A percentile compares a stretch with the other conserved stretches of the same genome.
Evolutionary conservation across 192 early-diverging fungal genomes (phyloP).

Genomic region (Diversispora eburnea): DNA sequence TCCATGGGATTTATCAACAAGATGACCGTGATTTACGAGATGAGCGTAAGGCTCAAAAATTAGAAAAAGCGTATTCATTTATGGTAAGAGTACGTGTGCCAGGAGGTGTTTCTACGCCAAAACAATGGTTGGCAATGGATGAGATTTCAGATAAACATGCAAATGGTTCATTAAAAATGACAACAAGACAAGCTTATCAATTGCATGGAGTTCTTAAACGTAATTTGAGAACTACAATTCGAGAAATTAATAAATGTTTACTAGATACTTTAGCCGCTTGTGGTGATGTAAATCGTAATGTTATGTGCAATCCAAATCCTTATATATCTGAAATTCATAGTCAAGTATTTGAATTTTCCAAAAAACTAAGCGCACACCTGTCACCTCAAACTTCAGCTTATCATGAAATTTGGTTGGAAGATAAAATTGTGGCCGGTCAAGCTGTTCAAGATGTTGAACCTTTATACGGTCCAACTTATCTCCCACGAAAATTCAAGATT

Average conservation of each 20-base stretch:
- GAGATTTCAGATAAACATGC: slow-evolving; percentile 79
- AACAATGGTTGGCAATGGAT: slow-evolving; percentile 94
- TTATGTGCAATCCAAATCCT: slow-evolving; percentile 90
- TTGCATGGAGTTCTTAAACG: slow-evolving; percentile 94
- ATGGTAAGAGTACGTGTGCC: slow-evolving; percentile 97
- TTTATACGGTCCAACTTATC: slow-evolving; percentile 86
- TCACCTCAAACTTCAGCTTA: slow-evolving; percentile 85
- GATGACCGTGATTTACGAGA: slow-evolving; percentile 94
- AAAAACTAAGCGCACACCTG: slow-evolving; percentile 70
- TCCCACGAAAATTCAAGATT: slow-evolving; percentile 97
- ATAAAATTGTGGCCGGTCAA: slow-evolving; percentile 76
- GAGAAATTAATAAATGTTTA: slow-evolving; percentile 85
- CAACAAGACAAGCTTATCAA: slow-evolving; percentile 96
- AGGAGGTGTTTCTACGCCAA: slow-evolving; percentile 82
- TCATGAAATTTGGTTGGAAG: slow-evolving; percentile 97
- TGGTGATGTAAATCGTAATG: slow-evolving; percentile 97
- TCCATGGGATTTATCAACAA: slow-evolving; percentile 96
- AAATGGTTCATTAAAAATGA: slow-evolving; percentile 89
- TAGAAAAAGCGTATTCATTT: slow-evolving; percentile 92
- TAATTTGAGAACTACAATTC: slow-evolving; percentile 83
- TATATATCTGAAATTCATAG: slow-evolving; percentile 73
- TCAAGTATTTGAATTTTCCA: slow-evolving; percentile 71
- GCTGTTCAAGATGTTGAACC: slow-evolving; percentile 87
- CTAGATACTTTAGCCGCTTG: slow-evolving; percentile 95
- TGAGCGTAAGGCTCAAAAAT: slow-evolving; percentile 73